Evolutionary conservation across 352 stramenopile genomes (phyloP).

Genomic region (Phytophthora fragariaefolia): DNA sequence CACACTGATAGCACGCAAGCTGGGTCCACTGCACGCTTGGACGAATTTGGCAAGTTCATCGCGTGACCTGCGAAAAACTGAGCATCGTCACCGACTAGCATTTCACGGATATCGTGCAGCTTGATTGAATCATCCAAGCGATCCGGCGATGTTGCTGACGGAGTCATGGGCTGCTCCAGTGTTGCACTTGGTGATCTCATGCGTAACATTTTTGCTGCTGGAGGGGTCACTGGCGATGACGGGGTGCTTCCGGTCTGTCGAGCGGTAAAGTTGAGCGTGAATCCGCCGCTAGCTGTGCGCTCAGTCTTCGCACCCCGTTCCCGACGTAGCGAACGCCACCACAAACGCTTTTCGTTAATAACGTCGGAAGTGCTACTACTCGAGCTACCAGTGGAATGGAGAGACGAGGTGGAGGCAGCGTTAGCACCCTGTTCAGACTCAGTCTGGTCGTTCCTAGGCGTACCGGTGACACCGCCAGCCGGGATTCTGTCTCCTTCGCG

Average conservation of each 20-base stretch:
- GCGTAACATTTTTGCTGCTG: conserved; percentile 22
- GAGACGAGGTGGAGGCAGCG: conserved; percentile 27
- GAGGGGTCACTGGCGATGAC: conserved; percentile 37
- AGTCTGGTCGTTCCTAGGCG: conserved; percentile 20
- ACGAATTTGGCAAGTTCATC: conserved; percentile 48
- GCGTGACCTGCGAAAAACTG: conserved; percentile 63
- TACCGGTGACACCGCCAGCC: conserved; percentile 33
- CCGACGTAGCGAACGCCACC: conserved; percentile 74
- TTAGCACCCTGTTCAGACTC: conserved; percentile 34
- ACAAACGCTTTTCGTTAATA: conserved; percentile 71
- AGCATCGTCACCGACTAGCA: conserved; percentile 54
- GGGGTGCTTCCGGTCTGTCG: conserved; percentile 43
- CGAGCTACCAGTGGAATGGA: conserved; percentile 40
- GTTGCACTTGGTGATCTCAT: conserved; percentile 17
- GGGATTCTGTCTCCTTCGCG: conserved; percentile 42
- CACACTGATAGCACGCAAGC: conserved; percentile 65
- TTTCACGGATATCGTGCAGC: conserved; percentile 59
- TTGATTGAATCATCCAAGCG: conserved; percentile 67
- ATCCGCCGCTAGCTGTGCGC: conserved; percentile 67
- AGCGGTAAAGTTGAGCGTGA: conserved; percentile 57
- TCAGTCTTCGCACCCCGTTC: conserved; percentile 62
- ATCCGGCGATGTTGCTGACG: conserved; percentile 32
- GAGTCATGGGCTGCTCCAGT: conserved; percentile 17
- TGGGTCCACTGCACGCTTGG: conserved; percentile 62
- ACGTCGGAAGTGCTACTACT: conserved; percentile 49